Evolutionary conservation across 371 early-diverging fungal genomes (phyloP), one percentile per base, ranked within the genome.

Genomic region (Zancudomyces culisetae): DNA sequence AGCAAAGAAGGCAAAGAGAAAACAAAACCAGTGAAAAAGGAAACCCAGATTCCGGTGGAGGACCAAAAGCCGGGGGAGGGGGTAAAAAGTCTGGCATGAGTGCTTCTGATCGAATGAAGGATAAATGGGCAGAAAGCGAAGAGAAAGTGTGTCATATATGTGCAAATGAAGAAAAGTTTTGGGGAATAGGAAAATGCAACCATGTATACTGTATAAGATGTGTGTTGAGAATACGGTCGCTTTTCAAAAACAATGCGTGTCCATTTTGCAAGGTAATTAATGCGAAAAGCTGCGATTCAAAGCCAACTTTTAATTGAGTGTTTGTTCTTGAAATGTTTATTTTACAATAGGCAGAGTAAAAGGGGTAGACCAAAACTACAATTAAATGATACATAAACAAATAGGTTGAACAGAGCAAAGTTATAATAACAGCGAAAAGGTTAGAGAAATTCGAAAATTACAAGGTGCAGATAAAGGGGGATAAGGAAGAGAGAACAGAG

Each of bases 201-300:
- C 96, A 96, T 65, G 72, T 78, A 19, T 81, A 83, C 1, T 96
- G 96, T 68, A 87, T 88, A 54, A 63, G 80, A 3, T 96, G 96
- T 69, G 79, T 80, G 10, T 70, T 96, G 43, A 76, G 96, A 29
- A 58, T 94, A 43, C 72, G 96, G 45, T 85, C 90, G 15, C 68
- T 94, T 8, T 89, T 90, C 67, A 78, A 87, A 62, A 78, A 74
- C 39, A 75, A 73, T 26, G 72, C 77, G 35, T 96, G 96, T 60
- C 78, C 89, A 39, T 76, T 80, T 57, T 96, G 96, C 77, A 95
- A 95, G 52, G 52, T 51, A 51, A 27, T 2, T n/a, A n/a, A n/a
- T n/a, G n/a, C n/a, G n/a, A n/a, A n/a, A n/a, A n/a, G n/a, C n/a
- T n/a, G n/a, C n/a, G n/a, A n/a, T n/a, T n/a, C n/a, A n/a, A n/a